Conservation (phyloP, 1,284 basidiomycete species). For the Phellopilus nigrolimitatus region DNA sequence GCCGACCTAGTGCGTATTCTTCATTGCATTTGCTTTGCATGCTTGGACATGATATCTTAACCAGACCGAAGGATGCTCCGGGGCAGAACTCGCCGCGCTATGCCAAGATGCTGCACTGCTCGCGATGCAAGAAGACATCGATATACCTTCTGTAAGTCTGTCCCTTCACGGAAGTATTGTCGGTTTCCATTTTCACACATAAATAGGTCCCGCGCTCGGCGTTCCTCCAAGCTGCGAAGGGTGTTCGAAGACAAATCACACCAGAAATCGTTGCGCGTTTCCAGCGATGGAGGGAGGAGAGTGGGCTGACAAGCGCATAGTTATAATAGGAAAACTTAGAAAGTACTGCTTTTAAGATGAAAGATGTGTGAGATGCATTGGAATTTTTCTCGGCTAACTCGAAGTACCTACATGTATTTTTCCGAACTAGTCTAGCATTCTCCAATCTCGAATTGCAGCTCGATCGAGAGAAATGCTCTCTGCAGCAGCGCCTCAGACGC, state of each 20-base stretch:
- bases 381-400: too few relatives aligned
- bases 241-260: conserved; percentile 82
- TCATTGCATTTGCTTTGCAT: background rate
- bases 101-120: conserved; percentile 95
- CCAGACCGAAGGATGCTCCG: conserved; percentile 92
- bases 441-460: too few relatives aligned
- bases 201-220: conserved; percentile 71
- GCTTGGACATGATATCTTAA: conserved; percentile 3
- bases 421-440: too few relatives aligned
- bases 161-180: background rate
- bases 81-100: conserved; percentile 88
- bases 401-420: too few relatives aligned
- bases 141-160: conserved; percentile 65
- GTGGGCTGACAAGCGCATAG: conserved; percentile 28
- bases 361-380: too few relatives aligned
- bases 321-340: too few relatives aligned
- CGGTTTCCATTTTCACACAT: background rate
- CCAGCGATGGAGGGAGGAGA: conserved; percentile 51
- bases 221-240: conserved; percentile 71
- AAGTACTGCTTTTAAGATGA: too few relatives aligned
- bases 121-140: conserved; percentile 84
- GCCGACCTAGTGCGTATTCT: conserved; percentile 63
- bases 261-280: conserved; percentile 73
- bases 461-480: too few relatives aligned
- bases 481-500: too few relatives aligned